Conservation (phyloP, 2,329 filamentous ascomycete genomes). For the Pseudogymnoascus sp. region DNA sequence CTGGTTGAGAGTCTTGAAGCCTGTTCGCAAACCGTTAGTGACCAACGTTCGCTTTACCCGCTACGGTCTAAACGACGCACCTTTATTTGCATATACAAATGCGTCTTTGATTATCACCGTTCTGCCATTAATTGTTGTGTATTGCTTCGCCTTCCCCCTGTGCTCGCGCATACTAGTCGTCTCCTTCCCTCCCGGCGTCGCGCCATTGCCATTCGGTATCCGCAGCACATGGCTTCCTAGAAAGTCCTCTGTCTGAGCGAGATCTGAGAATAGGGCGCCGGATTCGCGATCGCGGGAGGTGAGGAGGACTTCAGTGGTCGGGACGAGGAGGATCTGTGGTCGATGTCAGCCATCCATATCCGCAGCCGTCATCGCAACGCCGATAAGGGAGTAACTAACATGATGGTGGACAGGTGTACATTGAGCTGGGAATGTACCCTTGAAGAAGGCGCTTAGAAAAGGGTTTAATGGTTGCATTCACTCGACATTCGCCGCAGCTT, state of each 20-base stretch:
- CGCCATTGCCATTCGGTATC: constrained; percentile 52
- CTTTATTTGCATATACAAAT: constrained; percentile 92
- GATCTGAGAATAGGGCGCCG: constrained; percentile 66
- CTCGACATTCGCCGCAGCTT: constrained; percentile 26
- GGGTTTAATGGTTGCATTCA: constrained; percentile 99
- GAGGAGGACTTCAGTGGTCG: constrained; percentile 84
- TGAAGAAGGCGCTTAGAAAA: constrained; percentile 97
- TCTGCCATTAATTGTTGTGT: constrained; percentile 83
- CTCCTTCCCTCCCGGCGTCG: constrained; percentile 48
- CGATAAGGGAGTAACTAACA: constrained; percentile 36
- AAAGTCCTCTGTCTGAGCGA: constrained; percentile 87
- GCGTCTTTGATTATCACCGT: constrained; percentile 93
- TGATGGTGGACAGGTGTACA: constrained; percentile 88
- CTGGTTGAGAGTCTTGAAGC: constrained; percentile 86
- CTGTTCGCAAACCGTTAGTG: constrained; percentile 39
- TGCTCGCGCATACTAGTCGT: constrained; percentile 68
- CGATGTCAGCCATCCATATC: constrained; percentile 7
- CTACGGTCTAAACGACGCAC: constrained; percentile 37
- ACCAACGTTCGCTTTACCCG: neutral
- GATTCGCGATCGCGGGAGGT: constrained; percentile 82
- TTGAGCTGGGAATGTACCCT: constrained; percentile 84
- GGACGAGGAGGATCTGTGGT: constrained; percentile 72
- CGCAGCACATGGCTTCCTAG: constrained; percentile 93
- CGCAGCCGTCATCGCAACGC: constrained; percentile 13
- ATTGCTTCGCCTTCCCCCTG: constrained; percentile 88